Base-by-base conservation (phyloP, 208 protist species). In the Strigomonas galati region DNA sequence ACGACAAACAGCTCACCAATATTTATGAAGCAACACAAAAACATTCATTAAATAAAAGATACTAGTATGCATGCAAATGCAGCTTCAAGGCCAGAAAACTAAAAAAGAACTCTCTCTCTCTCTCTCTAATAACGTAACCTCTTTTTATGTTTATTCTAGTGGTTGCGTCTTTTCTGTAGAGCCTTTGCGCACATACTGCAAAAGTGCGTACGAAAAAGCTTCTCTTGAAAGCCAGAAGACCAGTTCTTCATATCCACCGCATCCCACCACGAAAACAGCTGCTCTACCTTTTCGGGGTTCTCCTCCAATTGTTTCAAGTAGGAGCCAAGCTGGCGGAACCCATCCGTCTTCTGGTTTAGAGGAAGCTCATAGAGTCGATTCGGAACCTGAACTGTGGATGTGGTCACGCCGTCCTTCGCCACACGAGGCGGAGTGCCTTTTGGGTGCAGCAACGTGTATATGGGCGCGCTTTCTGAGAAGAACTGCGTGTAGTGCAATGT, bases 211-310 rank as follows among this genome's bases (percentile, higher is more conserved):
- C 52, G 27, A 27, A 27, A 56, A 2, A 56, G 12, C 12, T 56
- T 28, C 12, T 32, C 27, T 27, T 32, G 52, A n/a, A 56, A 56
- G 2, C n/a, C 7, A 2, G 24, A 14, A 3, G 52, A 56, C 52
- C 52, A 56, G 1, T 56, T n/a, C n/a, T 28, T 35, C 27, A 32
- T 28, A n/a, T 27, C 4, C 4, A 56, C 52, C n/a, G 52, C 52
- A 28, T 56, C 27, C 52, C 52, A 56, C 52, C 52, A 56, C 27
- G n/a, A 56, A 27, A 56, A 56, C 1, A 6, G 12, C 19, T 56
- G 7, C 6, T 3, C 27, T 12, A 56, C 12, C 10, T 56, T 7
- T n/a, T 32, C 24, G 7, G 2, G 2, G 12, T 56, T 17, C 14
- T 14, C n/a, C n/a, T 56, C 52, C 12, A 56, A 17, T n/a, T 56